Evolutionary conservation across 345 rosid genomes (phyloP), one percentile per base, ranked within the genome.

Genomic region (Psidium friedrichsthalianum): DNA sequence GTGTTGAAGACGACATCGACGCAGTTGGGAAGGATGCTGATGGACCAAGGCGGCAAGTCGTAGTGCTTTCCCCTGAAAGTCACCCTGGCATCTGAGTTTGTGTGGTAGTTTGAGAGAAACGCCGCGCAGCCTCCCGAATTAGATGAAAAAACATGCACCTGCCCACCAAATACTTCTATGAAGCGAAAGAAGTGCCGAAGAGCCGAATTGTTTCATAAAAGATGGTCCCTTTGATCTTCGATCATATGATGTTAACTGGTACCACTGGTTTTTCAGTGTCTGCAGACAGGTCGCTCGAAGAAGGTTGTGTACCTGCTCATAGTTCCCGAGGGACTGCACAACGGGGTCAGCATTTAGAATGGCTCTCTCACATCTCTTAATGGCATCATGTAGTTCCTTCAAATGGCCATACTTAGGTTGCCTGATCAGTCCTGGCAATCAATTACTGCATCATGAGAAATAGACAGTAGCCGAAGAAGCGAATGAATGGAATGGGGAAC

Each of bases 21-120:
- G 91, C 99, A 96, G 86, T 96, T 94, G 21, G 98, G 96, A 87
- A 96, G 95, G 85, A 96, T 96, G 90, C 98, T 96, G 40, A 96
- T 92, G 85, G 99, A 96, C 99, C 99, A 96, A 83, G 96, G 93
- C 56, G 98, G 99, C 85, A 95, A 85, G 84, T 89, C 86, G 59
- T 94, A 94, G 51, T 91, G 94, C 86, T 85, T 87, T 53, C 90
- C 87, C 49, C 94, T 85, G 88, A 94, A 96, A 78, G 89, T 87
- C 86, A 96, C 94, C 82, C 82, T 91, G 36, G 90, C 91, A 82
- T 91, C 82, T 69, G 91, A 89, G 27, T 81, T 82, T 6, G 89
- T 29, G 47, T 95, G 86, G 82, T 91, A 92, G 86, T 96, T 96
- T 7, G 98, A 88, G 29, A 96, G 96, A 90, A 95, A 96, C 47